Percentiles rank a stretch among this genome's conserved stretches.
phyloP scores from a whole-genome alignment of 768 basidiomycete species.

The Porpolomopsis calyptriformis region DNA sequence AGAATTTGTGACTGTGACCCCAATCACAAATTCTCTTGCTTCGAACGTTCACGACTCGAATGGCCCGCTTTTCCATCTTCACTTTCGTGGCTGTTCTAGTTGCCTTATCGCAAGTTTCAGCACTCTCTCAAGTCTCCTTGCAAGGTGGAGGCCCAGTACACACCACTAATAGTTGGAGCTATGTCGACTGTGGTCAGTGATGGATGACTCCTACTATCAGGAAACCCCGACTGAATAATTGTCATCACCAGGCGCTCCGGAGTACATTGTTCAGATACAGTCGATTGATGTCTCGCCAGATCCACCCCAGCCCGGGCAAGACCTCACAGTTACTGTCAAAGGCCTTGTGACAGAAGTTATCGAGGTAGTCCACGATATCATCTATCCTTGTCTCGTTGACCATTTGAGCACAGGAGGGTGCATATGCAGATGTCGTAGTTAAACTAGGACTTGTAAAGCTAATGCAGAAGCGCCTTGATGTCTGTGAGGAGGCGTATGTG shows the following conservation, averaged over 20 bases:
- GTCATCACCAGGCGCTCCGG: conserved; percentile 28
- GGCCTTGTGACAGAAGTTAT: conserved; percentile 50
- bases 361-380: too few relatives aligned
- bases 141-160: conserved; percentile 20
- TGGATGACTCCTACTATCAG: background rate
- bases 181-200: conserved; percentile 63
- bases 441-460: conserved; percentile 92
- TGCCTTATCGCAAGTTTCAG: conserved; percentile 13
- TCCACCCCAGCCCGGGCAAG: conserved; percentile 78
- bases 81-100: conserved; percentile 14
- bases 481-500: conserved; percentile 91
- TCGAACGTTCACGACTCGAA: conserved; percentile 7
- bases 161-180: conserved; percentile 49
- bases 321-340: conserved; percentile 75
- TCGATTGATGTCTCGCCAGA: conserved; percentile 74
- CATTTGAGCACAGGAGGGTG: conserved; percentile 61
- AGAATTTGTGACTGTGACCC: too few relatives aligned
- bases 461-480: conserved; percentile 71
- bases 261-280: conserved; percentile 48
- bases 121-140: conserved; percentile 16
- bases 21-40: too few relatives aligned
- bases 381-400: background rate
- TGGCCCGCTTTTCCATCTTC: conserved; percentile 14
- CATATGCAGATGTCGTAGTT: conserved; percentile 80
- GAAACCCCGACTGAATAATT: background rate